phyloP scores from a whole-genome alignment of 2,329 filamentous ascomycete species.

The Myriosclerotinia scirpicola region DNA sequence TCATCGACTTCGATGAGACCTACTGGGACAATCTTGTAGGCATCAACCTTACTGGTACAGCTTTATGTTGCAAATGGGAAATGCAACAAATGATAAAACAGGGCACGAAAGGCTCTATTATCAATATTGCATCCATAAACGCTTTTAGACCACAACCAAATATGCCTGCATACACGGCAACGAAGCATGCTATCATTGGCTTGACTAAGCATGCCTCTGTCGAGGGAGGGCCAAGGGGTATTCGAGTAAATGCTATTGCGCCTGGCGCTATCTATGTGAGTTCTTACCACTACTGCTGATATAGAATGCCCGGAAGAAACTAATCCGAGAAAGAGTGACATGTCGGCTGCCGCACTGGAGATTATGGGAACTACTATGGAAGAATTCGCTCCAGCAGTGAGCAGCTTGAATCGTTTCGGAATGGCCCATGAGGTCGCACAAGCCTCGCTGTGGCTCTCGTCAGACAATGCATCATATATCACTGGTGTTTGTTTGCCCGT shows the following conservation, averaged over 20 bases:
- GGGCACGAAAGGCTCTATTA: constrained; percentile 19
- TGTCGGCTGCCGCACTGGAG: constrained; percentile 43
- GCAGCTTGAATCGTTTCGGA: constrained; percentile 18
- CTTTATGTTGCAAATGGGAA: constrained; percentile 21
- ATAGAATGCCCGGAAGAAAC: constrained; percentile 44
- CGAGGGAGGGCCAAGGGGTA: constrained; percentile 40
- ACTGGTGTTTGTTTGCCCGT: constrained; percentile 36
- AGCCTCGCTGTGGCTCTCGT: constrained; percentile 43
- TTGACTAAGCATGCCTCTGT: constrained; percentile 45
- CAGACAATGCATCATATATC: constrained; percentile 36
- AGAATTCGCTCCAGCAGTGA: constrained; percentile 45
- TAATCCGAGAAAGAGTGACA: constrained; percentile 37
- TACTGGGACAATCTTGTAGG: constrained; percentile 21
- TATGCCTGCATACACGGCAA: constrained; percentile 36
- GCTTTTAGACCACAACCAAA: constrained; percentile 18
- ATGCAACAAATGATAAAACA: constrained; percentile 22
- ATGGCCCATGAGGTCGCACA: constrained; percentile 22
- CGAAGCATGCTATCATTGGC: constrained; percentile 47
- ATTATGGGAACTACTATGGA: constrained; percentile 47
- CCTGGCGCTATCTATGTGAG: constrained; percentile 40
- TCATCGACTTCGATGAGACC: constrained; percentile 17
- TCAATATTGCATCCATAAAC: constrained; percentile 22
- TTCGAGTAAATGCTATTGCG: constrained; percentile 43
- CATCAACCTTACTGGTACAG: constrained; percentile 20
- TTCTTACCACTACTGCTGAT: constrained; percentile 46